Evolutionary conservation across 2,329 filamentous ascomycete species (phyloP).

Genomic region (Exophiala calicioides): DNA sequence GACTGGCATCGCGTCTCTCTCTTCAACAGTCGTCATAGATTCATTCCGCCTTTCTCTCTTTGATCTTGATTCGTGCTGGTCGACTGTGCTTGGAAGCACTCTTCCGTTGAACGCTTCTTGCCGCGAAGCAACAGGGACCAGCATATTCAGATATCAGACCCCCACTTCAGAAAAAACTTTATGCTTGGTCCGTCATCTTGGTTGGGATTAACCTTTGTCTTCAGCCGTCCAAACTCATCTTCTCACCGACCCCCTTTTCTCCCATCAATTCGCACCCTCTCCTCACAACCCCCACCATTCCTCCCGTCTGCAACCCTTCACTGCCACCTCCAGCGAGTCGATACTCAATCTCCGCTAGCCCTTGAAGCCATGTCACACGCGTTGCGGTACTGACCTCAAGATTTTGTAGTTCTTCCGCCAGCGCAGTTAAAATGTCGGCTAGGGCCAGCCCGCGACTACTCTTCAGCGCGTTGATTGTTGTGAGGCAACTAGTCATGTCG

Average conservation of each 20-base stretch:
- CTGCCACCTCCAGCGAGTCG: slow-evolving; percentile 82
- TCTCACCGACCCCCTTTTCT: slow-evolving; percentile 36
- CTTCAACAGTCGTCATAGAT: too few relatives aligned
- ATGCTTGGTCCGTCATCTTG: too few relatives aligned
- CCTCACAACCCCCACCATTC: slow-evolving; percentile 83
- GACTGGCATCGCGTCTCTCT: too few relatives aligned
- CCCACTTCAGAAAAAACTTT: too few relatives aligned
- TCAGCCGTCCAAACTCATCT: slow-evolving; percentile 27
- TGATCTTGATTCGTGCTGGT: too few relatives aligned
- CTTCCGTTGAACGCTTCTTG: too few relatives aligned
- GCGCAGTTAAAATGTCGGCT: slow-evolving; percentile 86
- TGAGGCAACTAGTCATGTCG: slow-evolving; percentile 86
- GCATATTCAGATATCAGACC: too few relatives aligned
- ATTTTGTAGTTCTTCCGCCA: slow-evolving; percentile 78
- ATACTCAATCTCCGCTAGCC: slow-evolving; percentile 90
- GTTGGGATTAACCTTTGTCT: not conserved
- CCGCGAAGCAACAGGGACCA: too few relatives aligned
- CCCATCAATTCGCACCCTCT: slow-evolving; percentile 77
- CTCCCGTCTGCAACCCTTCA: slow-evolving; percentile 88
- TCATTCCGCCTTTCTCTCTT: too few relatives aligned
- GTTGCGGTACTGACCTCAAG: slow-evolving; percentile 84
- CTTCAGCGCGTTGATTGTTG: slow-evolving; percentile 86
- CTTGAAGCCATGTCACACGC: slow-evolving; percentile 87
- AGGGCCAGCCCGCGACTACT: slow-evolving; percentile 80
- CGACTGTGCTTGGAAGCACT: too few relatives aligned